Evolutionary conservation across 768 basidiomycete genomes (phyloP).

Genomic region (Mycena vitilis): DNA sequence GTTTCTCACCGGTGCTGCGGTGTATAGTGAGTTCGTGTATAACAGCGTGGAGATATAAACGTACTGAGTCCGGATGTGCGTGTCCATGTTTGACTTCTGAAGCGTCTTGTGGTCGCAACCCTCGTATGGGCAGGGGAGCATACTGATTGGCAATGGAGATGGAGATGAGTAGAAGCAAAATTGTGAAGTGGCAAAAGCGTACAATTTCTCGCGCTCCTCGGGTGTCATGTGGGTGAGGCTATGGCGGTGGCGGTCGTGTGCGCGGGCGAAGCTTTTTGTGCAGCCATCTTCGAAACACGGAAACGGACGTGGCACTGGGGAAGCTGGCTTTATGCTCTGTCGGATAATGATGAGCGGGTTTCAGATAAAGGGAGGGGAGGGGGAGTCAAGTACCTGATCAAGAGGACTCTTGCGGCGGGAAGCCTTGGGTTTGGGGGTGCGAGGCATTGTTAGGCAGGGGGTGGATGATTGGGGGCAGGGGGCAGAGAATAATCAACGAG

Average conservation of each 20-base stretch:
- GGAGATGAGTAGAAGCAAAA: too few species aligned
- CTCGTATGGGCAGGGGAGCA: neutral
- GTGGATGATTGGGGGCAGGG: neutral
- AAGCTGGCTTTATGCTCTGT: neutral
- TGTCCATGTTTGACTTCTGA: constrained; percentile 1
- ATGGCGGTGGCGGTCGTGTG: neutral
- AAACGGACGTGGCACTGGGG: neutral
- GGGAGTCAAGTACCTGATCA: too few species aligned
- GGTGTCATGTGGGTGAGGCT: neutral
- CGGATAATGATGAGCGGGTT: neutral
- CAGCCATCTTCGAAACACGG: neutral
- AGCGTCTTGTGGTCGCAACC: neutral
- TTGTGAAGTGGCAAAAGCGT: neutral
- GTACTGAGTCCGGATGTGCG: constrained; percentile 12
- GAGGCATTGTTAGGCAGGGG: constrained; percentile 3
- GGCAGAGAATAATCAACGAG: too few species aligned
- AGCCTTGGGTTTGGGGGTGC: neutral
- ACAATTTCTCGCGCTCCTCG: neutral
- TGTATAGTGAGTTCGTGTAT: neutral
- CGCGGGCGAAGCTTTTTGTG: neutral
- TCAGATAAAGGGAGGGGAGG: too few species aligned
- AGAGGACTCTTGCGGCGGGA: neutral
- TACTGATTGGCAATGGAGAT: neutral
- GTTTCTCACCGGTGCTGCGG: constrained; percentile 8
- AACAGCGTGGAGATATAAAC: neutral